Conservation (phyloP, 2,329 filamentous ascomycete species). For the Coleophoma crateriformis region DNA sequence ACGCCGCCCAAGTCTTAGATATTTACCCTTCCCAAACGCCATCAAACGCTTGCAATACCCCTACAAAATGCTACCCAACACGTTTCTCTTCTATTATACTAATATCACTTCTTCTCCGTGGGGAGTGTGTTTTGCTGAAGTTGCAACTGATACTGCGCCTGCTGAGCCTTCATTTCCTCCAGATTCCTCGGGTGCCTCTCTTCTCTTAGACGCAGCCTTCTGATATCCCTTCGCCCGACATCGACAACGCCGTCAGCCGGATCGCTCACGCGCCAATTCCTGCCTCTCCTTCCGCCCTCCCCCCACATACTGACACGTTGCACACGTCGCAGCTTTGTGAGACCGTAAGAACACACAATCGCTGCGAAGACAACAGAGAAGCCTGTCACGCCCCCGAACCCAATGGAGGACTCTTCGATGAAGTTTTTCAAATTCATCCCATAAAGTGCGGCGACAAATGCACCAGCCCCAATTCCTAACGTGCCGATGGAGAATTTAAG, state of each 20-base stretch:
- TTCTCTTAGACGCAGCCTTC: not conserved
- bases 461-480: conserved; percentile 88
- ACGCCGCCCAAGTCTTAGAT: no score
- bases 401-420: conserved; percentile 87
- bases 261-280: conserved; percentile 19
- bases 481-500: conserved; percentile 96
- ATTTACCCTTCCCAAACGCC: no score
- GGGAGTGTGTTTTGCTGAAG: not conserved
- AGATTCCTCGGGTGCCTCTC: not conserved
- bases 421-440: conserved; percentile 99
- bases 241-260: not conserved
- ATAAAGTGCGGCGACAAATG: conserved; percentile 96
- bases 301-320: conserved; percentile 80
- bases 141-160: not conserved
- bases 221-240: not conserved
- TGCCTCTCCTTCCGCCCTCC: conserved; percentile 20
- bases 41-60: no score
- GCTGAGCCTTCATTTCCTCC: not conserved
- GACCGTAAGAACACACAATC: conserved; percentile 76
- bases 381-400: conserved; percentile 71
- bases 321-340: conserved; percentile 77
- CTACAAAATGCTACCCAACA: no score
- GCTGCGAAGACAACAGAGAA: conserved; percentile 68
- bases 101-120: no score
- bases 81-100: no score